Base-by-base conservation (phyloP, 805 yeast genomes). In the Myxozyma geophila region DNA sequence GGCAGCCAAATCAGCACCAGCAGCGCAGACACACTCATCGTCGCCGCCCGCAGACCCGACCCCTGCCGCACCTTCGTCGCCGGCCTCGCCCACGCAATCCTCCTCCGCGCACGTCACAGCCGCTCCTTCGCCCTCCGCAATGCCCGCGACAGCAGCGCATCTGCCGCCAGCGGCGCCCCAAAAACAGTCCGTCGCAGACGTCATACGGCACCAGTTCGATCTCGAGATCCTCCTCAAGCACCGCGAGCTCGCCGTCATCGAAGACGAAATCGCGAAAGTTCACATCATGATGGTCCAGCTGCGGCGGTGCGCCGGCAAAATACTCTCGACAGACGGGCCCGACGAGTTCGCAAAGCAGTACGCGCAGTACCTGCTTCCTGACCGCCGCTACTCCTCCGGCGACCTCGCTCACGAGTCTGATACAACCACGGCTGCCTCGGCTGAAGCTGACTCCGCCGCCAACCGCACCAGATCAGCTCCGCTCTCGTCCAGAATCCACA, bases 181-280 rank as follows among this genome's bases (percentile, higher is more conserved):
- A 33, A 54, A 39, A 39, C 13, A n/a, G 58, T 19, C 51, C 55
- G 58, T 57, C 59, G 60, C 47, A 40, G 67, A 58, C 54, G 68
- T 65, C 54, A 65, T 65, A 33, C 63, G 64, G 43, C 61, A 63
- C 35, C 77, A 74, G 70, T 75, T 75, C 50, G 77, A 75, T 67
- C 65, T 75, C 63, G 77, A 75, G 69, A 74, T 75, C 43, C 68
- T 75, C 58, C 74, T 75, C 63, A 75, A 75, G 63, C 77, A 75
- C 59, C 68, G 77, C 15, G 77, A 75, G 63, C 71, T 74, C 33
- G 63, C 71, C 17, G 48, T 56, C 19, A 75, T 75, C 41, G 78
- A 75, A 56, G 75, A 75, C 62, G 75, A 74, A 58, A 75, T 75
- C 46, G 74, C 76, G 23, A 74, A 73, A 55, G 71, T 74, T 13